Base-by-base conservation (phyloP, 169 alveolate species). In the Eimeria sp. region DNA sequence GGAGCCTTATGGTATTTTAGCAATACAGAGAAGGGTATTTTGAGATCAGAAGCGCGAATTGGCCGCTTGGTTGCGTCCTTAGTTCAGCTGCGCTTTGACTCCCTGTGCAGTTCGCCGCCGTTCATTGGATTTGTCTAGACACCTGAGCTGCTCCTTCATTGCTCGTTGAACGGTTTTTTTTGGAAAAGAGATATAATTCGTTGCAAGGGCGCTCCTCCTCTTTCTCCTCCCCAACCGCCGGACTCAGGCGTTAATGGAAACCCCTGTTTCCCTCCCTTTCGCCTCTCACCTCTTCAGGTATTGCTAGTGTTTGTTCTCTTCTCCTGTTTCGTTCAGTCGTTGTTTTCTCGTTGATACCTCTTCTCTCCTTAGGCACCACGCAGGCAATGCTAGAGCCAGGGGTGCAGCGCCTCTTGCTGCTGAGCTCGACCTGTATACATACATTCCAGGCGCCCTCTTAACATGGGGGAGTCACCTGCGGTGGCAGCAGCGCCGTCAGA, bases 401-500 rank as follows among this genome's bases (percentile, higher is more conserved):
- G 80, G 80, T 5, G 10, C 80, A n/a, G 51, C 80, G 47, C 80
- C 80, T 34, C 47, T n/a, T 34, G 47, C 80, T 22, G 87, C 87
- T 34, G 87, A 5, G 63, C 49, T 40, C 87, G 9, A n/a, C 63
- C 40, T 61, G 40, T n/a, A 49, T 45, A 22, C 80, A 27, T n/a
- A 10, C 80, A n/a, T 16, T 47, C 25, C 49, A 47, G 80, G 43
- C n/a, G 43, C 80, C 80, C 47, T 34, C 87, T 10, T 70, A 82
- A 49, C 72, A 82, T 82, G 90, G 90, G 90, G 90, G 73, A 82
- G 51, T 43, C 51, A 73, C 90, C 72, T 51, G 73, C 72, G 4
- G 90, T 61, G 90, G 73, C 90, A 47, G 54, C 51, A 10, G 72
- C 20, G 72, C 57, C 61, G 45, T 82, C 90, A 11, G 90, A 73